Conservation (phyloP, 2,329 filamentous ascomycete genomes). For the Fusarium humuli region DNA sequence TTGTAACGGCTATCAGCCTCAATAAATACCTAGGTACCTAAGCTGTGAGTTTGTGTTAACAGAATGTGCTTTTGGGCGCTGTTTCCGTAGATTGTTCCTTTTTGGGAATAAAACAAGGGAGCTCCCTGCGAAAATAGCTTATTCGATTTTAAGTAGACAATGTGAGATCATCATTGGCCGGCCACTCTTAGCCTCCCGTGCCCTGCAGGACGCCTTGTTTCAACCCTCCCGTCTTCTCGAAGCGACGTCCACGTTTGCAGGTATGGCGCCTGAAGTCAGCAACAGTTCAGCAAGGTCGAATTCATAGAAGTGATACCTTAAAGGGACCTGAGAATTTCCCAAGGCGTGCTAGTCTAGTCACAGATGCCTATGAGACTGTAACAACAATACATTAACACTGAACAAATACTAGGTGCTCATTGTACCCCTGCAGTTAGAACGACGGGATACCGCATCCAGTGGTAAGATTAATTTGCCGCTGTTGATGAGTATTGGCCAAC, state of each 20-base stretch:
- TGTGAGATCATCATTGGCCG: conserved; percentile 1
- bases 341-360: not conserved
- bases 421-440: conserved; percentile 2
- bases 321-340: not conserved
- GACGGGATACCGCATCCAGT: not conserved
- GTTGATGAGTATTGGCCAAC: conserved; percentile 18
- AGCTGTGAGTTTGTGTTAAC: not conserved
- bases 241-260: not conserved
- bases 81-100: not conserved
- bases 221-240: conserved; percentile 4
- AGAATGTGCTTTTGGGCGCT: not conserved
- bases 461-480: not conserved
- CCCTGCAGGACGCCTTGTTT: conserved; percentile 23
- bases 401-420: not conserved
- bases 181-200: not conserved
- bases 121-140: conserved; percentile 17
- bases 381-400: not conserved
- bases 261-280: not conserved
- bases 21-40: not conserved
- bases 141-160: conserved; percentile 5
- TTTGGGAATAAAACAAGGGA: conserved; percentile 5
- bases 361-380: not conserved
- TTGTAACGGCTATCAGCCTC: not conserved
- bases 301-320: not conserved
- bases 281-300: not conserved